phyloP scores from a whole-genome alignment of 768 basidiomycete genomes.

The Collybia mongolica region DNA sequence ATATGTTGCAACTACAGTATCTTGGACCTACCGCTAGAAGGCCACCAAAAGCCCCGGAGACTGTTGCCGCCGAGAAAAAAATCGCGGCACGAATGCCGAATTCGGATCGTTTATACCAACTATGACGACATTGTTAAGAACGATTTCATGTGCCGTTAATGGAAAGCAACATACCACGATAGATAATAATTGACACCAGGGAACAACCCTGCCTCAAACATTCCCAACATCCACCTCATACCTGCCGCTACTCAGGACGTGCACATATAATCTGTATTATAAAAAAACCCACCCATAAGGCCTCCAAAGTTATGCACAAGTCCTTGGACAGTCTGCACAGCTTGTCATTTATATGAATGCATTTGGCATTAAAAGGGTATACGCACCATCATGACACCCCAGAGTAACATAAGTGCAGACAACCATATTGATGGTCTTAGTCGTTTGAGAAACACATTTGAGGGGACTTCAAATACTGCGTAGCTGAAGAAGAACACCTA shows the following conservation, averaged over 20 bases:
- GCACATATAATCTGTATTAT: too few species aligned
- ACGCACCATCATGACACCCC: slow-evolving; percentile 75
- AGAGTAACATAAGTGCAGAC: slow-evolving; percentile 67
- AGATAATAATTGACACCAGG: slow-evolving; percentile 70
- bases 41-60: slow-evolving; percentile 82
- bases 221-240: slow-evolving; percentile 70
- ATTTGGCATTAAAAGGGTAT: background rate
- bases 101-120: slow-evolving; percentile 68
- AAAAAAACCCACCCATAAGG: slow-evolving; percentile 50
- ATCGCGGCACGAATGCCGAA: slow-evolving; percentile 66
- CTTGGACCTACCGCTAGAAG: slow-evolving; percentile 56
- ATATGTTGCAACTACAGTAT: background rate
- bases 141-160: background rate
- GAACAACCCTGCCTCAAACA: slow-evolving; percentile 71
- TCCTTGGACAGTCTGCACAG: slow-evolving; percentile 66
- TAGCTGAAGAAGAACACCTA: slow-evolving; percentile 61
- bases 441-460: slow-evolving; percentile 70
- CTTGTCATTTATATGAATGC: slow-evolving; percentile 9
- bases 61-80: slow-evolving; percentile 78
- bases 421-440: slow-evolving; percentile 79
- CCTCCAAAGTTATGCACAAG: slow-evolving; percentile 68
- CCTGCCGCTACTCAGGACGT: slow-evolving; percentile 29
- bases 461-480: slow-evolving; percentile 75
- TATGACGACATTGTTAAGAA: slow-evolving; percentile 12
- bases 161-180: slow-evolving; percentile 50